Base-by-base conservation (phyloP, 768 basidiomycete genomes). In the Mycena rebaudengoi region DNA sequence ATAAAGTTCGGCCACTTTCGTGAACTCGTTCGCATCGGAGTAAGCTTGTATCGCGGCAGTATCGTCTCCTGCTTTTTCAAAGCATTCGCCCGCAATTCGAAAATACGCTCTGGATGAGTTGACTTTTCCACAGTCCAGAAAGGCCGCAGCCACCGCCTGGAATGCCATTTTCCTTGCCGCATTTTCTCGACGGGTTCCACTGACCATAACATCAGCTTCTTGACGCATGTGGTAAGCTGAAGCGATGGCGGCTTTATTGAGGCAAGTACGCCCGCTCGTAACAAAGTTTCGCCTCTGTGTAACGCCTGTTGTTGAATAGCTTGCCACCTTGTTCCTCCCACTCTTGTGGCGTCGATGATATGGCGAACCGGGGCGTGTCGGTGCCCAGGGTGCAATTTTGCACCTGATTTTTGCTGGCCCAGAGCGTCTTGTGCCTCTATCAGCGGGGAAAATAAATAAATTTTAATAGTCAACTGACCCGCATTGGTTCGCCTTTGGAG, bases 191-290 rank as follows among this genome's bases (percentile, higher is more conserved):
- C 35, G 71, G 20, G 52, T 69, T 6, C 8, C 67, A 14, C 59
- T 35, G 2, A 73, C 72, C 29, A 77, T 69, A 43, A 74, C 72
- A 2, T 80, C 74, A 14, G 89, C 89, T 28, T 79, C 69, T 62
- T 87, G 81, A 52, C 86, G 82, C 10, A 88, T 79, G 45, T 82
- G 77, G 64, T 86, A 89, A 0, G 89, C 85, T 10, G 82, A 60
- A 5, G 87, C 80, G 4, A 88, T 78, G 2, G 71, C 77, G 14
- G 74, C 81, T 73, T 88, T 79, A 16, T n/a, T 80, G 78, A 0
- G 64, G 73, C 60, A 78, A 69, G 2, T 62, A 74, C 3, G 89
- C 89, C 2, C 83, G 80, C 43, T 82, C 78, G 40, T 82, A 88
- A 57, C 85, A 85, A 40, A 85, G 77, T 77, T 79, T 81, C 0